Conservation (phyloP, 345 rosid genomes). For the Lagerstroemia speciosa region DNA sequence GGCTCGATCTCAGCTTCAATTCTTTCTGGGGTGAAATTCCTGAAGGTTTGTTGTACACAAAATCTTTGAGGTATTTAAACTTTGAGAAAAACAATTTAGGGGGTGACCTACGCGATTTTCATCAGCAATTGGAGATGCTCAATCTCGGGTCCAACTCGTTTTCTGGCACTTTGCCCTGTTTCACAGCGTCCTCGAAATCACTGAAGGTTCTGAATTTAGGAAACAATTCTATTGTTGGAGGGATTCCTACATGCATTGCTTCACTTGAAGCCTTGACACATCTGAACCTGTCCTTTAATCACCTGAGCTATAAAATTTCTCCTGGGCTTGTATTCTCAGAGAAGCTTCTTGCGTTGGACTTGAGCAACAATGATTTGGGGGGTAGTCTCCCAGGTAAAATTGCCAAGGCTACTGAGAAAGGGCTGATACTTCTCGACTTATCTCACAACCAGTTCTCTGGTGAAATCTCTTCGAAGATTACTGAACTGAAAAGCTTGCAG, state of each 20-base stretch:
- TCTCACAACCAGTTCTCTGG: slow-evolving; percentile 74
- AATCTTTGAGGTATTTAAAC: slow-evolving; percentile 54
- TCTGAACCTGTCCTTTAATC: slow-evolving; percentile 66
- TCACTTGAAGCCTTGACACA: slow-evolving; percentile 43
- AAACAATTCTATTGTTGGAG: slow-evolving; percentile 64
- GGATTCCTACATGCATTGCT: slow-evolving; percentile 80
- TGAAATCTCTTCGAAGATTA: slow-evolving; percentile 53
- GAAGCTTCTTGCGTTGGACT: slow-evolving; percentile 68
- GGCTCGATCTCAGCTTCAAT: slow-evolving; percentile 56
- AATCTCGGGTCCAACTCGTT: slow-evolving; percentile 63
- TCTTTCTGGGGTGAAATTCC: slow-evolving; percentile 63
- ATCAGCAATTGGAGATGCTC: slow-evolving; percentile 52
- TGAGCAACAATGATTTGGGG: slow-evolving; percentile 65
- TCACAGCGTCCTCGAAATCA: slow-evolving; percentile 44
- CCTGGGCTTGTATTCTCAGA: slow-evolving; percentile 61
- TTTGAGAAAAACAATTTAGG: slow-evolving; percentile 51
- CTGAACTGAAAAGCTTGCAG: slow-evolving; percentile 75
- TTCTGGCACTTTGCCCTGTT: slow-evolving; percentile 82
- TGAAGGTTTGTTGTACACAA: slow-evolving; percentile 36
- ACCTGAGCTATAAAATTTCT: slow-evolving; percentile 51
- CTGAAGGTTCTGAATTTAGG: slow-evolving; percentile 50
- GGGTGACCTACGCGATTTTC: slow-evolving; percentile 51
- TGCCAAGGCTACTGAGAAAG: slow-evolving; percentile 63
- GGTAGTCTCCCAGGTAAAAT: slow-evolving; percentile 60
- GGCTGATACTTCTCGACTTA: slow-evolving; percentile 72